Conservation (phyloP, 192 early-diverging fungal species). For the Glomus cerebriforme region DNA sequence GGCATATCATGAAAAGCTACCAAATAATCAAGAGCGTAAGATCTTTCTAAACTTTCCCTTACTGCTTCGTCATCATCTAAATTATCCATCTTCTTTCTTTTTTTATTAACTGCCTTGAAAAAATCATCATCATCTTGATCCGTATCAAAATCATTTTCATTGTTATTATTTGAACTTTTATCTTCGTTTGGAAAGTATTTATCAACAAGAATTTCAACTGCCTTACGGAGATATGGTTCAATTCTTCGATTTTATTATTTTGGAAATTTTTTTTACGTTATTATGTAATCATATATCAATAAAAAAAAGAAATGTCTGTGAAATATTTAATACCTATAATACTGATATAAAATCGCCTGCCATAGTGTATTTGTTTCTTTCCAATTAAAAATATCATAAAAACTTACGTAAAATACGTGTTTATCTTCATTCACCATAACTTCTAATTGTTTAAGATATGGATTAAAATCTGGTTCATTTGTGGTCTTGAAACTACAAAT, state of each 20-base stretch:
- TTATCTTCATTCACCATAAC: slow-evolving; percentile 11
- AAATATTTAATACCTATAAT: slow-evolving; percentile 56
- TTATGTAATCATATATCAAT: too few relatives aligned
- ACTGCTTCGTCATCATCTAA: background rate
- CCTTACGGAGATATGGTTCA: slow-evolving; percentile 83
- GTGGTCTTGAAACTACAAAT: background rate
- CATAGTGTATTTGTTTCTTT: slow-evolving; percentile 59
- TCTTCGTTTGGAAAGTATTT: slow-evolving; percentile 68
- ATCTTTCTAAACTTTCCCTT: slow-evolving; percentile 28
- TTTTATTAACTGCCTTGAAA: background rate
- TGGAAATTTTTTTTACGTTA: too few relatives aligned
- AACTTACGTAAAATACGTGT: slow-evolving; percentile 78
- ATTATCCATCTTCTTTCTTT: slow-evolving; percentile 26
- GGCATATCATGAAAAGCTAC: slow-evolving; percentile 72
- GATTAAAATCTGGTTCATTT: background rate
- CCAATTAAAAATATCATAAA: slow-evolving; percentile 55
- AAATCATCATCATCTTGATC: background rate
- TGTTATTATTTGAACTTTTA: slow-evolving; percentile 27
- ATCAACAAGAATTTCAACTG: slow-evolving; percentile 79
- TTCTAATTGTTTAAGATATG: slow-evolving; percentile 3
- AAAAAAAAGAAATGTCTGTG: background rate
- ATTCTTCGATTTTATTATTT: slow-evolving; percentile 45
- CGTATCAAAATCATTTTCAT: background rate
- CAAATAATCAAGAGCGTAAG: slow-evolving; percentile 68
- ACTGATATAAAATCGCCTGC: slow-evolving; percentile 67